A percentile compares a stretch with the other conserved stretches of the same genome.
Conservation (phyloP, 192 early-diverging fungal species). For the Coemansia sp. region DNA sequence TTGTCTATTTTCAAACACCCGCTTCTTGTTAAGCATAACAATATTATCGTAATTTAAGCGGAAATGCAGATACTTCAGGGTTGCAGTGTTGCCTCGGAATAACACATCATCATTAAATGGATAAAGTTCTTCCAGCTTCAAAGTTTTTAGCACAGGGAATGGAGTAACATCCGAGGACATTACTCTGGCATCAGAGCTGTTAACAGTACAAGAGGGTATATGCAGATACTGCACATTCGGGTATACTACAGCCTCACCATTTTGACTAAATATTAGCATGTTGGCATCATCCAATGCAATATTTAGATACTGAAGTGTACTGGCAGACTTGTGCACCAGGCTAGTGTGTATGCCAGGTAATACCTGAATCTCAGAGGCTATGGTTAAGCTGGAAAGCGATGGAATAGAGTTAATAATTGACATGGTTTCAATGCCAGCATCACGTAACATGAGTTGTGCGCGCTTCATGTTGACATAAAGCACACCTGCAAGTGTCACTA, state of each 20-base stretch:
- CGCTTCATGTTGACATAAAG: neutral
- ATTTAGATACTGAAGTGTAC: neutral
- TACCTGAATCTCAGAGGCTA: neutral
- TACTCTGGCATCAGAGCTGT: too few species aligned
- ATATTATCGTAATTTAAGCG: neutral
- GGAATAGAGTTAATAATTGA: neutral
- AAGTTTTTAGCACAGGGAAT: neutral
- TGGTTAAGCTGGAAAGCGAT: neutral
- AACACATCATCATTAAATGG: constrained; percentile 10
- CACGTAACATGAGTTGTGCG: neutral
- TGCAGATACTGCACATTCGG: neutral
- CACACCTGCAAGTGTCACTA: neutral
- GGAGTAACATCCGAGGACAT: neutral
- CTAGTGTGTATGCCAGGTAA: neutral
- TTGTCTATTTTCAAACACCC: neutral
- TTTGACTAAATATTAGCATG: neutral
- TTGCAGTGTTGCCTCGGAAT: constrained; percentile 7
- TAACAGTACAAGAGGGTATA: neutral
- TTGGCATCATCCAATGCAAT: neutral
- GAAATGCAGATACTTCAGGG: neutral
- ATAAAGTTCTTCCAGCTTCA: neutral
- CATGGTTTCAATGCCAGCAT: neutral
- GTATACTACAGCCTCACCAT: neutral
- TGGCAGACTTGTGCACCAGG: neutral
- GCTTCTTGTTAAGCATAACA: neutral